Evolutionary conservation across 106 monocot genomes (phyloP), one percentile per base, ranked within the genome.

Genomic region (Narthecium ossifragum): DNA sequence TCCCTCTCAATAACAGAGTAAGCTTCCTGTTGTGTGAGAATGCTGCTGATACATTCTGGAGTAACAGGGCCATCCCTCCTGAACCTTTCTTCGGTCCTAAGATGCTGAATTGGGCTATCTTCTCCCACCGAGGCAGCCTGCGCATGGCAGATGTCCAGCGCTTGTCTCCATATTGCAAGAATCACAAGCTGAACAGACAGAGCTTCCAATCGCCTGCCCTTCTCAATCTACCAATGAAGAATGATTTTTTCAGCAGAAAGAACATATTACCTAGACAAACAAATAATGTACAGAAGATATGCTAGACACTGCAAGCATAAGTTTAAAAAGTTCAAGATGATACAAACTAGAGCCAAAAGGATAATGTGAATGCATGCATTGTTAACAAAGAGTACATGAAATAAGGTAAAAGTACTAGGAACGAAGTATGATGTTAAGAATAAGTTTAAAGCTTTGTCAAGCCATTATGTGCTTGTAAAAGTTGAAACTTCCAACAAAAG

Each of bases 91-190:
- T 39, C 48, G 18, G 27, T 43, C 53, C 62, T 63, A 6, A 43
- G 39, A 4, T 73, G 83, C 53, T 41, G 77, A 25, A 80, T 86
- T 51, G 85, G 70, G 45, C 82, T 82, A 49, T 74, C 89, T 73
- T 79, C 85, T 29, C 70, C 50, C 25, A 77, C 76, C 0, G 80
- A 76, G 3, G 90, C 76, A 46, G 84, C 84, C 27, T 86, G 80
- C 18, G 78, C 60, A 75, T 81, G 90, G 62, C 90, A 84, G 0
- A 87, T 75, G 59, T 91, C 81, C 73, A 98, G 61, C 12, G 87
- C 96, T 70, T 98, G 90, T 69, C 84, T 98, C 96, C 90, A 91
- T 38, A 87, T 85, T 46, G 96, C 90, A 71, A 98, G 81, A 57
- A 98, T 40, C 26, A 98, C 79, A 24, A 98, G 61, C 73, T 98